phyloP scores from a whole-genome alignment of 768 basidiomycete species.

The Rhizopogon sp. region DNA sequence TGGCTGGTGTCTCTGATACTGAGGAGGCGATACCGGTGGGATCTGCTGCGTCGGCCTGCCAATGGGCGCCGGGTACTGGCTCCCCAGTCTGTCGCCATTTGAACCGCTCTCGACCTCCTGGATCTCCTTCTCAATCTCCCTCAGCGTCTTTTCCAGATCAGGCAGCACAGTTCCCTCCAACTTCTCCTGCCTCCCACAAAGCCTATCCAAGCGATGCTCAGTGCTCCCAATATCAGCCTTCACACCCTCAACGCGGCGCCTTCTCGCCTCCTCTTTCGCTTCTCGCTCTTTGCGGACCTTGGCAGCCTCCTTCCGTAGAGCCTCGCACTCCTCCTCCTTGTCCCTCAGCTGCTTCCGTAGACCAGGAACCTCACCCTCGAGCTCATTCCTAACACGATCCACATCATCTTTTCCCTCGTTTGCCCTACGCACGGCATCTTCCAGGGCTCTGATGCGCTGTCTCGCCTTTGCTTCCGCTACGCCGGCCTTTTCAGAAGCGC shows the following conservation, averaged over 20 bases:
- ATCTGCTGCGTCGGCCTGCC: conserved; percentile 13
- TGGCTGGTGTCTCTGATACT: conserved; percentile 21
- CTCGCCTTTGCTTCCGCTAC: conserved; percentile 73
- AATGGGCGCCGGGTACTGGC: conserved; percentile 21
- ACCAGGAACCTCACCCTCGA: conserved; percentile 41
- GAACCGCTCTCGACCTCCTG: conserved; percentile 31
- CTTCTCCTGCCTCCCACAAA: conserved; percentile 61
- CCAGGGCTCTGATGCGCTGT: conserved; percentile 83
- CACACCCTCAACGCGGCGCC: conserved; percentile 50
- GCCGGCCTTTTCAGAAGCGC: conserved; percentile 75
- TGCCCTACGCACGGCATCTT: conserved; percentile 83
- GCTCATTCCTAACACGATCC: conserved; percentile 31
- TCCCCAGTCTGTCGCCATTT: background rate
- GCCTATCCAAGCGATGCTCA: conserved; percentile 54
- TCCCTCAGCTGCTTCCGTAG: conserved; percentile 30
- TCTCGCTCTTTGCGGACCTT: conserved; percentile 39
- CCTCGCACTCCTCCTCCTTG: conserved; percentile 36
- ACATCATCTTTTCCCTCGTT: conserved; percentile 49
- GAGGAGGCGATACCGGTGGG: conserved; percentile 19
- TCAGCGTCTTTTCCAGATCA: conserved; percentile 57
- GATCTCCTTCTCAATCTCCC: conserved; percentile 37
- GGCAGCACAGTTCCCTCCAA: conserved; percentile 54
- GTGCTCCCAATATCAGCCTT: conserved; percentile 53
- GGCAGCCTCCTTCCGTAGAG: conserved; percentile 41
- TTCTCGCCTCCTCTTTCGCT: conserved; percentile 43